phyloP scores from a whole-genome alignment of 495 filamentous ascomycete species.

The Talaromyces nanjingensis region DNA sequence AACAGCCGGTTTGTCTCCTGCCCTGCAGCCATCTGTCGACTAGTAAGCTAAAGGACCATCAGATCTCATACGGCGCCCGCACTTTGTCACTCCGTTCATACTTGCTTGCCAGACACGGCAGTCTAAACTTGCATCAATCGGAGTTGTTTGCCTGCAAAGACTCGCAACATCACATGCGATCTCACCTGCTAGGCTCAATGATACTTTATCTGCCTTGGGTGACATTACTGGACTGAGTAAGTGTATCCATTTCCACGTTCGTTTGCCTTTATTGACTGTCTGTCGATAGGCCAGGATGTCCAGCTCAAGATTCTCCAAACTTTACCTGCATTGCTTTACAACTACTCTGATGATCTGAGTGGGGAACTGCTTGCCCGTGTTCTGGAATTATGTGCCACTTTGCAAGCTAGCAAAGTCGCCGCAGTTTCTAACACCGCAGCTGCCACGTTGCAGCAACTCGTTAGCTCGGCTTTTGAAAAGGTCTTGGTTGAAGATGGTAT shows the following conservation, averaged over 20 bases:
- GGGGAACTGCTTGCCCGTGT: slow-evolving; percentile 74
- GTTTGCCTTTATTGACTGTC: slow-evolving; percentile 21
- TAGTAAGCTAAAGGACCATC: slow-evolving; percentile 55
- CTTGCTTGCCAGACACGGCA: slow-evolving; percentile 86
- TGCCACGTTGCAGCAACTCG: slow-evolving; percentile 88
- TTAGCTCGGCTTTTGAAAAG: slow-evolving; percentile 88
- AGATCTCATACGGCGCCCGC: slow-evolving; percentile 72
- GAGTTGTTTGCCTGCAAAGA: slow-evolving; percentile 79
- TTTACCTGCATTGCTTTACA: slow-evolving; percentile 83
- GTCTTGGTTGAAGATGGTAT: slow-evolving; percentile 70
- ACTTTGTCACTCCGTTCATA: slow-evolving; percentile 86
- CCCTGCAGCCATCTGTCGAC: not conserved
- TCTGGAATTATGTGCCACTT: slow-evolving; percentile 81
- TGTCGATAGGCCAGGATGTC: slow-evolving; percentile 69
- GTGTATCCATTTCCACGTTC: slow-evolving; percentile 2
- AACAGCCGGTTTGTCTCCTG: slow-evolving; percentile 59
- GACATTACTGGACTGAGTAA: slow-evolving; percentile 66
- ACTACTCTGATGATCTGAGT: slow-evolving; percentile 75
- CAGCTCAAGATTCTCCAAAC: slow-evolving; percentile 95
- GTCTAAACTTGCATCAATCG: slow-evolving; percentile 79
- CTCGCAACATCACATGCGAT: slow-evolving; percentile 75
- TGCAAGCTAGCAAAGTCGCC: slow-evolving; percentile 83
- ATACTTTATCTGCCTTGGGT: slow-evolving; percentile 78
- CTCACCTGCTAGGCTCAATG: slow-evolving; percentile 64
- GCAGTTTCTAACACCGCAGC: slow-evolving; percentile 93